Percentiles rank a stretch among this genome's conserved stretches.
These are phyloP conservation scores for Colletotrichum tropicicola DNA, from an alignment of 2,329 filamentous ascomycete genomes.

Conservation along the genomic window DNA sequence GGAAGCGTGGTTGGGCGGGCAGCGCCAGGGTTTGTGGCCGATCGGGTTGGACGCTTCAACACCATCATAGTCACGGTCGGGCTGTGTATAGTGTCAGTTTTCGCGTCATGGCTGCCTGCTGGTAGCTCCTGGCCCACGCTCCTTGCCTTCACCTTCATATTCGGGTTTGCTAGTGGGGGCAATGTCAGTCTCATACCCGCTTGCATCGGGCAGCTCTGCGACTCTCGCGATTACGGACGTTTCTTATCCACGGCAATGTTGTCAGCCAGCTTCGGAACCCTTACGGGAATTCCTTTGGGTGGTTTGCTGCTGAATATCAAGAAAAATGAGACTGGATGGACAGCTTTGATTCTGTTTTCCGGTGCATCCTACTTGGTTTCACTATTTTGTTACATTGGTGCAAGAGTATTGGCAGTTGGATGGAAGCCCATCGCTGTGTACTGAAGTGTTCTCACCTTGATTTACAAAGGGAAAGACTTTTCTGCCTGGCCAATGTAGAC, in stretches of 20 bases:
- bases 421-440: conserved; percentile 35
- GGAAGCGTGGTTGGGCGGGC: conserved; percentile 83
- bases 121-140: not conserved
- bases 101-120: not conserved
- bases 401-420: conserved; percentile 46
- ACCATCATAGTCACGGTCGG: conserved; percentile 74
- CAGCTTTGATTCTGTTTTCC: conserved; percentile 47
- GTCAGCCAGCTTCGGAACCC: not conserved
- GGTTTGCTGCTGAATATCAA: conserved; percentile 40
- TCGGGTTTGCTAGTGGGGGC: not conserved
- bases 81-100: not conserved
- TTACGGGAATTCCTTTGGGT: not conserved
- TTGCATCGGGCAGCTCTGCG: conserved; percentile 7
- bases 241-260: not conserved
- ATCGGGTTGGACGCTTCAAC: conserved; percentile 87
- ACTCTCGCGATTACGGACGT: not conserved
- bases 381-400: conserved; percentile 41
- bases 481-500: not conserved
- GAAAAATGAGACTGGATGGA: conserved; percentile 42
- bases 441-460: not conserved
- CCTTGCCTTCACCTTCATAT: not conserved
- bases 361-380: conserved; percentile 45
- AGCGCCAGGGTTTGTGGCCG: conserved; percentile 80
- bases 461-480: not conserved
- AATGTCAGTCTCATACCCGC: not conserved